phyloP scores from a whole-genome alignment of 805 yeast species.

The Lipomyces yamadae region DNA sequence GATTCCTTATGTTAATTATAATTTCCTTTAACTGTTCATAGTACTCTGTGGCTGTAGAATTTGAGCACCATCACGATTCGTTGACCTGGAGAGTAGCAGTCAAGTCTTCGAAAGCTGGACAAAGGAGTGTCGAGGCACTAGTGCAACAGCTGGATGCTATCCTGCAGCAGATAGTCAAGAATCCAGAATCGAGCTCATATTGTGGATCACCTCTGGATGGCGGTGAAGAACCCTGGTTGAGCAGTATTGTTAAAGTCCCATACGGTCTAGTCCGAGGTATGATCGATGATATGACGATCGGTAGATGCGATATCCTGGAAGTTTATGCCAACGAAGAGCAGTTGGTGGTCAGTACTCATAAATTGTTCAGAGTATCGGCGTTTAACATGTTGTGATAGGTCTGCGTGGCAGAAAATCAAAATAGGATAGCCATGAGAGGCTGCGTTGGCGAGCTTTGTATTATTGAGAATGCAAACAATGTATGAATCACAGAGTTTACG shows the following conservation, averaged over 20 bases:
- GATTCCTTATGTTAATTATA: not conserved
- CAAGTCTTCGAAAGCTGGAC: constrained; percentile 7
- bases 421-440: constrained; percentile 23
- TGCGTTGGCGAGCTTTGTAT: constrained; percentile 34
- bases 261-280: not conserved
- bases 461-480: not conserved
- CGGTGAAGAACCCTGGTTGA: not conserved
- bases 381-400: constrained; percentile 8
- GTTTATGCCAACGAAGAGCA: not conserved
- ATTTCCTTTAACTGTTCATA: not conserved
- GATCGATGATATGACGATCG: not conserved
- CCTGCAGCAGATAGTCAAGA: constrained; percentile 12
- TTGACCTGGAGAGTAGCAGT: constrained; percentile 32
- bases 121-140: constrained; percentile 1
- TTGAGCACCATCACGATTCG: constrained; percentile 13
- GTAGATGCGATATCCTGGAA: not conserved
- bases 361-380: not conserved
- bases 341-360: not conserved
- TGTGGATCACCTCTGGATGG: not conserved
- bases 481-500: not conserved
- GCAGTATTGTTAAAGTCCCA: not conserved
- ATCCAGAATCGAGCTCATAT: not conserved
- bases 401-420: constrained; percentile 10
- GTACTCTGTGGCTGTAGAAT: constrained; percentile 35
- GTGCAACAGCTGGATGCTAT: constrained; percentile 23